phyloP scores from a whole-genome alignment of 306 rosid genomes.

The Cicer yamashitae region DNA sequence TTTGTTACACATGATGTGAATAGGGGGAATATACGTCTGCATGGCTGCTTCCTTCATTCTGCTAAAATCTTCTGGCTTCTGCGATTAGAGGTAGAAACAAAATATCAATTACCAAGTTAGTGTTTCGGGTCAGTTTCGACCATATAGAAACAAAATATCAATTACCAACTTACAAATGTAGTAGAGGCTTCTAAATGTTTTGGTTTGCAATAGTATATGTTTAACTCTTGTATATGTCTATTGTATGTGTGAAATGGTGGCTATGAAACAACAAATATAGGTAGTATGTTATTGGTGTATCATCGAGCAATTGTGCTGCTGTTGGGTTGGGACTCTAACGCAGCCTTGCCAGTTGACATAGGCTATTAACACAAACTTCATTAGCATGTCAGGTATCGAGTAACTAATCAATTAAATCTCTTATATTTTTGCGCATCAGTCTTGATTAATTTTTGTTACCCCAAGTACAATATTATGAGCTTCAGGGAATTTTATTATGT shows the following conservation, averaged over 20 bases:
- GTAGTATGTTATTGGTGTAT: conserved; percentile 8
- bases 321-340: background rate
- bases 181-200: conserved; percentile 26
- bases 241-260: conserved; percentile 19
- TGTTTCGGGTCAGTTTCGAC: no score
- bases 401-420: background rate
- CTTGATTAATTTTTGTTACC: conserved; percentile 24
- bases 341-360: background rate
- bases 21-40: conserved; percentile 1
- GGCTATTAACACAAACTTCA: conserved; percentile 22
- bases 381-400: conserved; percentile 17
- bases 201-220: conserved; percentile 22
- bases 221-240: background rate
- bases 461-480: conserved; percentile 1
- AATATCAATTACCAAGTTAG: conserved; percentile 24
- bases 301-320: conserved; percentile 10
- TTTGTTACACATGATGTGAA: conserved; percentile 21
- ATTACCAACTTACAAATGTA: conserved; percentile 8
- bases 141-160: conserved; percentile 37
- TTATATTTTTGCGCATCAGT: background rate
- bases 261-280: conserved; percentile 7
- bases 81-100: conserved; percentile 21
- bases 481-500: conserved; percentile 2
- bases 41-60: conserved; percentile 33
- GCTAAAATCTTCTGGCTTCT: conserved; percentile 28